These are phyloP conservation scores for Gossypium gossypioides DNA, from an alignment of 441 rosid species.

Conservation along the genomic window DNA sequence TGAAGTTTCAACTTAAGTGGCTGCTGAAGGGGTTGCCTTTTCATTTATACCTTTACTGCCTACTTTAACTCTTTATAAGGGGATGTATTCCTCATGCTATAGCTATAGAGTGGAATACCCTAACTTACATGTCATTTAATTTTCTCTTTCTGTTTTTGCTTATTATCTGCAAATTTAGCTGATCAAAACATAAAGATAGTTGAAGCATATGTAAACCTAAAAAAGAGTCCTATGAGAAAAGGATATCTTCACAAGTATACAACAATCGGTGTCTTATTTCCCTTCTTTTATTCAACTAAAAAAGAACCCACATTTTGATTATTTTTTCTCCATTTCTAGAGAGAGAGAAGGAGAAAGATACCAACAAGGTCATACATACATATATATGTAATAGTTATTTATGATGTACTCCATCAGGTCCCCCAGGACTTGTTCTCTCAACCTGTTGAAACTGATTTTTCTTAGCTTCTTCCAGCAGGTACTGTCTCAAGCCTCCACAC, in stretches of 20 bases:
- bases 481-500: background rate
- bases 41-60: no score
- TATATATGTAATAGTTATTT: slow-evolving; percentile 4
- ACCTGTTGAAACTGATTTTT: slow-evolving; percentile 6
- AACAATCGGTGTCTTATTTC: background rate
- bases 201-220: background rate
- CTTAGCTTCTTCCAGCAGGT: background rate
- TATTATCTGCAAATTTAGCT: background rate
- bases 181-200: background rate
- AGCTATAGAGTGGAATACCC: background rate
- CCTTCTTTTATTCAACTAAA: background rate
- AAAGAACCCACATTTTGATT: background rate
- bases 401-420: slow-evolving; percentile 38
- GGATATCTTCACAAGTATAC: background rate
- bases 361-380: background rate
- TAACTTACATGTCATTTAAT: background rate
- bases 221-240: background rate
- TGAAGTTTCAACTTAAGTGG: background rate
- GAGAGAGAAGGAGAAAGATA: background rate
- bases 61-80: background rate
- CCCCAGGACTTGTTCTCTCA: slow-evolving; percentile 30
- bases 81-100: background rate
- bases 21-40: no score
- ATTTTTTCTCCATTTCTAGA: background rate
- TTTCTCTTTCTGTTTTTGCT: background rate